phyloP scores from a whole-genome alignment of 257 asterid species.

The Thymus mandschuricus region DNA sequence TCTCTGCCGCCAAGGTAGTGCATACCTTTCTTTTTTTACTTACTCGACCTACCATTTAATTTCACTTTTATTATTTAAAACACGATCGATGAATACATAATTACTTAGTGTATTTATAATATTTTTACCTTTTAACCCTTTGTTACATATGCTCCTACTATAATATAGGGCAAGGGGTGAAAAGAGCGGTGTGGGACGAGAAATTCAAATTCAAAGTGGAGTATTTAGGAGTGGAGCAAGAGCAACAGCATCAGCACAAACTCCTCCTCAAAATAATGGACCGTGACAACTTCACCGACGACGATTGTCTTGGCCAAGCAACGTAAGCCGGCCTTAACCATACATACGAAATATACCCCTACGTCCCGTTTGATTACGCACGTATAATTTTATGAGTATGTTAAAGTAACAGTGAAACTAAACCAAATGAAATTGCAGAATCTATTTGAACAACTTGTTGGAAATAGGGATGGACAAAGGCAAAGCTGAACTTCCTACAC shows the following conservation, averaged over 20 bases:
- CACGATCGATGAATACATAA: too few relatives aligned
- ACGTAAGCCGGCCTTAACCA: slow-evolving; percentile 42
- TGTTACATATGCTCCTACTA: too few relatives aligned
- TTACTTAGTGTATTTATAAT: too few relatives aligned
- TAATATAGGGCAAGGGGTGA: slow-evolving; percentile 48
- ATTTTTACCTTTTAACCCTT: too few relatives aligned
- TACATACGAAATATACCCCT: not conserved
- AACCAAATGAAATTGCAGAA: slow-evolving; percentile 33
- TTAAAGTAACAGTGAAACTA: not conserved
- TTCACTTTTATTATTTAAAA: too few relatives aligned
- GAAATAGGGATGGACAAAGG: slow-evolving; percentile 64
- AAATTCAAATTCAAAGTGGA: slow-evolving; percentile 60
- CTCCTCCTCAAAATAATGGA: slow-evolving; percentile 73
- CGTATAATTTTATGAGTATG: too few relatives aligned
- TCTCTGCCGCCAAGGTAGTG: slow-evolving; percentile 20
- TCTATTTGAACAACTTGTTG: slow-evolving; percentile 61
- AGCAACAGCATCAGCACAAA: slow-evolving; percentile 42
- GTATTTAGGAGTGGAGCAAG: slow-evolving; percentile 31
- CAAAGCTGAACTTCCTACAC: slow-evolving; percentile 50
- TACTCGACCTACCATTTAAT: too few relatives aligned
- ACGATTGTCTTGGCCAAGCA: slow-evolving; percentile 68
- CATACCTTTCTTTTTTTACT: too few relatives aligned
- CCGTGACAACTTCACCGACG: slow-evolving; percentile 53
- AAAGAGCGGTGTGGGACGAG: slow-evolving; percentile 66
- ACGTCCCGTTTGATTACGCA: too few relatives aligned